Conservation (phyloP, 345 rosid genomes). For the Euclidium syriacum region DNA sequence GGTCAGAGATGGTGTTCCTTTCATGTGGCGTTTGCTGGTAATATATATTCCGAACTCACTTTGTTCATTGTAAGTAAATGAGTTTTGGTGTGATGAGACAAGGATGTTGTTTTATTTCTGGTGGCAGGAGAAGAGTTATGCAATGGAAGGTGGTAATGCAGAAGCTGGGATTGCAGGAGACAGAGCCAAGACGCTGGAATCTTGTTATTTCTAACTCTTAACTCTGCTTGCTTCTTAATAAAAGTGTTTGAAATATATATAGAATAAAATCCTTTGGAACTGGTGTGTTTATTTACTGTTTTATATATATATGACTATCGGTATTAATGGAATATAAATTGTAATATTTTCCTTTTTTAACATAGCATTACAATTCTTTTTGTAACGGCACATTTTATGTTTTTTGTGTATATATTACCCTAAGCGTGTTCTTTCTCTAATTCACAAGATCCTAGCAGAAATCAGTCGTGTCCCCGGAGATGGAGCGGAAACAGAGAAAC, state of each 20-base stretch:
- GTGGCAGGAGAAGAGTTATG: constrained; percentile 64
- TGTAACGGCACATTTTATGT: too few species aligned
- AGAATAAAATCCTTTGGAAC: background rate
- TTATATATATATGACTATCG: too few species aligned
- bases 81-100: background rate
- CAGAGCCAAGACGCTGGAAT: constrained; percentile 55
- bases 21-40: constrained; percentile 83
- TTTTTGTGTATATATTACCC: too few species aligned
- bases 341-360: too few species aligned
- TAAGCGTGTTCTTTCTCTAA: too few species aligned
- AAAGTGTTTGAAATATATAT: background rate
- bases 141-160: constrained; percentile 41
- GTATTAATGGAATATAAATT: too few species aligned
- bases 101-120: background rate
- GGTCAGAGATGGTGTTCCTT: constrained; percentile 66
- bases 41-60: background rate
- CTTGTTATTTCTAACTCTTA: constrained; percentile 47
- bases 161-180: constrained; percentile 44
- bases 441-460: too few species aligned
- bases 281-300: background rate
- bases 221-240: background rate
- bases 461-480: too few species aligned
- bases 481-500: background rate
- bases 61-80: background rate
- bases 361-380: too few species aligned